phyloP scores from a whole-genome alignment of 2,329 filamentous ascomycete genomes.

The Penicillium fuscoglaucum region DNA sequence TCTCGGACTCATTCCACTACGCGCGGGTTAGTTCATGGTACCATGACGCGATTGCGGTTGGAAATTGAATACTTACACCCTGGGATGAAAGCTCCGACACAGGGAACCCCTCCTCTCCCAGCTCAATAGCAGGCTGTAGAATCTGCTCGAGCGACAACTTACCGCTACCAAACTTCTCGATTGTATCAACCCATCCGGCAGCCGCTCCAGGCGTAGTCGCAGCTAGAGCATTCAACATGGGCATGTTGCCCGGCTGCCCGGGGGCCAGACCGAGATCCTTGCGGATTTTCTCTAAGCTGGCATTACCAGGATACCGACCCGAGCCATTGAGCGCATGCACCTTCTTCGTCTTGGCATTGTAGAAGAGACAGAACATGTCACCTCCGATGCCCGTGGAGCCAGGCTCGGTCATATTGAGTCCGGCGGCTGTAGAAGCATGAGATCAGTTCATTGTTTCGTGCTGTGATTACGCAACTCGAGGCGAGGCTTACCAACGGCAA shows the following conservation, averaged over 20 bases:
- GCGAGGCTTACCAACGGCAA: conserved; percentile 70
- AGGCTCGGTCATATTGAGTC: conserved; percentile 90
- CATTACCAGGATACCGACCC: conserved; percentile 72
- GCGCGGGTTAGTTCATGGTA: conserved; percentile 6
- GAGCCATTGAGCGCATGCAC: conserved; percentile 90
- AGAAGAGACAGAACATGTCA: conserved; percentile 95
- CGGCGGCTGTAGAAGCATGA: conserved; percentile 63
- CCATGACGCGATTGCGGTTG: background rate
- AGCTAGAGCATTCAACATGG: conserved; percentile 72
- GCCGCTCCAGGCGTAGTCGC: conserved; percentile 88
- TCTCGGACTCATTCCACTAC: conserved; percentile 72
- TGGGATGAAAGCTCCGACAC: conserved; percentile 75
- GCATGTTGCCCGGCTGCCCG: conserved; percentile 62
- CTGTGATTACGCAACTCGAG: background rate
- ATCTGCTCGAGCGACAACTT: conserved; percentile 76
- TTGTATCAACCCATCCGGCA: conserved; percentile 88
- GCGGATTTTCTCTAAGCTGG: conserved; percentile 68
- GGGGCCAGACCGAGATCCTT: conserved; percentile 66
- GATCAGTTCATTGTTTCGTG: conserved; percentile 10
- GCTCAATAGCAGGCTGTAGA: conserved; percentile 75
- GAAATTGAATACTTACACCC: conserved; percentile 56
- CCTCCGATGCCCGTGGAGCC: conserved; percentile 92
- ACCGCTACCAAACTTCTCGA: conserved; percentile 86
- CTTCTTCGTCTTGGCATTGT: conserved; percentile 76
- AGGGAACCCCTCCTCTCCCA: conserved; percentile 86